Evolutionary conservation across 192 early-diverging fungal species (phyloP).

Genomic region (Coemansia sp.): DNA sequence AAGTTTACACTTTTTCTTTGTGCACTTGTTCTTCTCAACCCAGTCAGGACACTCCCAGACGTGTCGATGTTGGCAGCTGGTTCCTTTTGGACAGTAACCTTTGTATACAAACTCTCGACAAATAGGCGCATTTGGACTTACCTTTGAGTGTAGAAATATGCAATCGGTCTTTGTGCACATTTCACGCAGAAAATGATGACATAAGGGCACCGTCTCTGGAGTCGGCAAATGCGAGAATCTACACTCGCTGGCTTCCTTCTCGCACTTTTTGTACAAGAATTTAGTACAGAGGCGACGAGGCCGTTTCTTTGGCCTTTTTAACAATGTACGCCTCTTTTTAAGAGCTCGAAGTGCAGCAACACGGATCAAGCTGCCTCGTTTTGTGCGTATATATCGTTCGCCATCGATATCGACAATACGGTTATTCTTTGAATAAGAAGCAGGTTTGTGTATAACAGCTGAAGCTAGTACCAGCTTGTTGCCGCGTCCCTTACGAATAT

Average conservation of each 20-base stretch:
- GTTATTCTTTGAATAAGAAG: background rate
- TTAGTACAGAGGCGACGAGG: conserved; percentile 28
- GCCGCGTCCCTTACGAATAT: conserved; percentile 22
- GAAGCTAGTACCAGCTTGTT: conserved; percentile 43
- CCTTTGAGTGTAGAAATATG: conserved; percentile 57
- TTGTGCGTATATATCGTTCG: conserved; percentile 40
- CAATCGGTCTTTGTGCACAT: conserved; percentile 57
- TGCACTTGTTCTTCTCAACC: conserved; percentile 60
- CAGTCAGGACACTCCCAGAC: conserved; percentile 71
- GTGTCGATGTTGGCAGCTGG: conserved; percentile 58
- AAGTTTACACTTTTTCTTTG: conserved; percentile 55
- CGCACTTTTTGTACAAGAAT: conserved; percentile 30
- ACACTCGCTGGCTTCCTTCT: conserved; percentile 36
- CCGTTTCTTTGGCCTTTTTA: background rate
- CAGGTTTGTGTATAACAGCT: background rate
- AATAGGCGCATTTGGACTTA: conserved; percentile 58
- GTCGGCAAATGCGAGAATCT: conserved; percentile 57
- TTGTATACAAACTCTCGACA: conserved; percentile 63
- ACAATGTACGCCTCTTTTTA: conserved; percentile 5
- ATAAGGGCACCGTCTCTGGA: conserved; percentile 59
- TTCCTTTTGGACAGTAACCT: conserved; percentile 61
- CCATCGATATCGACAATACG: conserved; percentile 36
- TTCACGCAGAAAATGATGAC: conserved; percentile 64
- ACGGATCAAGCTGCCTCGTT: conserved; percentile 30
- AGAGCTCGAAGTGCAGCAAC: conserved; percentile 16